These are phyloP conservation scores for Cyberlindnera samutprakarnensis DNA, from an alignment of 805 yeast genomes.

Conservation along the genomic window DNA sequence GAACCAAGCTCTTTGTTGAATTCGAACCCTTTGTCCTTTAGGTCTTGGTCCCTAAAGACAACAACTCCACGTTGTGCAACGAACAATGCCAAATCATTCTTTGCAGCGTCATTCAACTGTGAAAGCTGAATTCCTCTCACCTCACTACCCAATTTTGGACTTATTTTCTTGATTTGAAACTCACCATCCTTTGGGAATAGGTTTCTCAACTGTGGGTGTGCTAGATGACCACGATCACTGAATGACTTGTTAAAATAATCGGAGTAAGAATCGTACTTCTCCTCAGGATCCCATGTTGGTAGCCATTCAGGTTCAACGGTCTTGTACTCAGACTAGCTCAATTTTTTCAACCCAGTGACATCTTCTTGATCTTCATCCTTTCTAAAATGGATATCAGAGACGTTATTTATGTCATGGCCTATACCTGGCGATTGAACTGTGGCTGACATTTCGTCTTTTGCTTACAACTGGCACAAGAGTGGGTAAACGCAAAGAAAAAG, in stretches of 20 bases:
- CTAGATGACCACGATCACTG: conserved; percentile 53
- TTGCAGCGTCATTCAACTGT: conserved; percentile 42
- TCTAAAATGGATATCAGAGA: too few relatives aligned
- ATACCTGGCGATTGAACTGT: too few relatives aligned
- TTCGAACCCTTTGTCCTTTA: conserved; percentile 43
- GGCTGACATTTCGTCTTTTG: too few relatives aligned
- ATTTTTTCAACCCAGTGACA: too few relatives aligned
- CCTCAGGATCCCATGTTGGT: conserved; percentile 60
- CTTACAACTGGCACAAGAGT: too few relatives aligned
- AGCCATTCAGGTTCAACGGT: conserved; percentile 59
- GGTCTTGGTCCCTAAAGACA: conserved; percentile 59
- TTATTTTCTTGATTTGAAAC: conserved; percentile 29
- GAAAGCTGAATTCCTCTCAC: conserved; percentile 53
- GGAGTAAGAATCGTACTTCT: conserved; percentile 40
- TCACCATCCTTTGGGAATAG: conserved; percentile 34
- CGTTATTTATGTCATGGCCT: too few relatives aligned
- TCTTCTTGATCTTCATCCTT: too few relatives aligned
- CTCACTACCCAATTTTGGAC: conserved; percentile 69
- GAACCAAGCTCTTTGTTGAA: conserved; percentile 44
- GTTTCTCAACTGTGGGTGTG: conserved; percentile 46
- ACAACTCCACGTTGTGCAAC: conserved; percentile 67
- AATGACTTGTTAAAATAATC: conserved; percentile 40
- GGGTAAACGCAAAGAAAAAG: too few relatives aligned
- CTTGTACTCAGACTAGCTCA: too few relatives aligned
- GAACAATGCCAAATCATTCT: conserved; percentile 61